Percentiles rank a stretch among this genome's conserved stretches.
Conservation (phyloP, 306 rosid genomes). For the Chamaecrista fasciculata region DNA sequence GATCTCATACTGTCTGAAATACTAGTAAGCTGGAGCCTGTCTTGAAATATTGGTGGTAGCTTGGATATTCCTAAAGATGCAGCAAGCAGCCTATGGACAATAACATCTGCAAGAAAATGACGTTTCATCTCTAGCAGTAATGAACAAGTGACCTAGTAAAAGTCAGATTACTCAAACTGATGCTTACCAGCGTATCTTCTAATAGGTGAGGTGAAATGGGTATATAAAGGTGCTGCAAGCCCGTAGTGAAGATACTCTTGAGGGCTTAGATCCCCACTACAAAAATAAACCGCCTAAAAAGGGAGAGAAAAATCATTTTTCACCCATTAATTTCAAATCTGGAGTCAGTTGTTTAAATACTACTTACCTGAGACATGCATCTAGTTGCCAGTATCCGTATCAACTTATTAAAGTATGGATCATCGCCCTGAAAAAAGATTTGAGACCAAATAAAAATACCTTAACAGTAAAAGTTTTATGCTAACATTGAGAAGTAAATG, state of each 20-base stretch:
- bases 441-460: conserved; percentile 3
- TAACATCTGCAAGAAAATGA: conserved; percentile 64
- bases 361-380: conserved; percentile 95
- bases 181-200: conserved; percentile 90
- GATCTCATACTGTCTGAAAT: conserved; percentile 79
- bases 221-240: conserved; percentile 88
- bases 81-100: conserved; percentile 93
- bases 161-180: conserved; percentile 13
- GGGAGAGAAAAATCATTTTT: conserved; percentile 3
- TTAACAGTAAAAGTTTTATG: neutral
- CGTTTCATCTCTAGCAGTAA: conserved; percentile 19
- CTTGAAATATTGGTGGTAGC: conserved; percentile 78
- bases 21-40: conserved; percentile 68
- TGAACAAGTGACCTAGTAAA: conserved; percentile 21
- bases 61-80: conserved; percentile 79
- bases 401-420: conserved; percentile 93
- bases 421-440: conserved; percentile 61
- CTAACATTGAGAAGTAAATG: neutral
- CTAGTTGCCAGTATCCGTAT: conserved; percentile 92
- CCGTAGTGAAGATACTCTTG: conserved; percentile 96
- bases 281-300: conserved; percentile 87
- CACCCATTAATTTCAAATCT: conserved; percentile 11
- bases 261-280: conserved; percentile 93
- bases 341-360: conserved; percentile 15
- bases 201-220: conserved; percentile 97